Conservation (phyloP, 1,284 basidiomycete genomes). For the Ustilago trichophora region DNA sequence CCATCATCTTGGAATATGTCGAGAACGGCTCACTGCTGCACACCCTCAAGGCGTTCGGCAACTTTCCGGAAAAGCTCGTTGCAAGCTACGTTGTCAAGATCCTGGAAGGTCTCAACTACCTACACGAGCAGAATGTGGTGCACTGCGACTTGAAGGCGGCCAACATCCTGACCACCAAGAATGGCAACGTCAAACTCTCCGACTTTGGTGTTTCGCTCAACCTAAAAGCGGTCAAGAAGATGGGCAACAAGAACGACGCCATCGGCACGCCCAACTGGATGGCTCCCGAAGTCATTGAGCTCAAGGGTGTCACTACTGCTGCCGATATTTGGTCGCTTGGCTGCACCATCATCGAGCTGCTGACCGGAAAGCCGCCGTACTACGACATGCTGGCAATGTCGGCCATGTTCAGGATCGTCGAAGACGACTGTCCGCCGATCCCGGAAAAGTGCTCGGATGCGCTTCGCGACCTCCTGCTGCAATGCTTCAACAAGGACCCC, state of each 20-base stretch:
- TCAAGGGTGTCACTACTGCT: slow-evolving; percentile 71
- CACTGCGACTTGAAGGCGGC: slow-evolving; percentile 72
- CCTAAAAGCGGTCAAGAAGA: slow-evolving; percentile 71
- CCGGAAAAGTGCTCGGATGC: slow-evolving; percentile 79
- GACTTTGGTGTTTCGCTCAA: slow-evolving; percentile 71
- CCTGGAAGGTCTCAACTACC: slow-evolving; percentile 90
- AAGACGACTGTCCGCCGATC: slow-evolving; percentile 85
- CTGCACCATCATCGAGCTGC: slow-evolving; percentile 89
- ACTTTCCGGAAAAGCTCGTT: slow-evolving; percentile 95
- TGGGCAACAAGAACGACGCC: slow-evolving; percentile 73
- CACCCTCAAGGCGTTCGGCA: slow-evolving; percentile 73
- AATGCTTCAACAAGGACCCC: slow-evolving; percentile 90
- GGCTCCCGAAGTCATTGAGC: slow-evolving; percentile 91
- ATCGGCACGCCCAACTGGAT: slow-evolving; percentile 98
- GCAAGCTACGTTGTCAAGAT: slow-evolving; percentile 87
- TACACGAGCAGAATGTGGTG: slow-evolving; percentile 84
- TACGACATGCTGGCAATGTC: slow-evolving; percentile 71
- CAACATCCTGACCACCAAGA: slow-evolving; percentile 72
- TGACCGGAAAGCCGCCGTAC: slow-evolving; percentile 91
- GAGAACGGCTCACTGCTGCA: slow-evolving; percentile 76
- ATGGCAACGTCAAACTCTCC: slow-evolving; percentile 70
- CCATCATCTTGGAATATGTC: slow-evolving; percentile 72
- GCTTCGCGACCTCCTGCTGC: slow-evolving; percentile 78
- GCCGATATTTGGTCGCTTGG: slow-evolving; percentile 88
- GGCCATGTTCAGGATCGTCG: slow-evolving; percentile 90